Conservation (phyloP, 805 yeast genomes). For the Candida sithepensis region DNA sequence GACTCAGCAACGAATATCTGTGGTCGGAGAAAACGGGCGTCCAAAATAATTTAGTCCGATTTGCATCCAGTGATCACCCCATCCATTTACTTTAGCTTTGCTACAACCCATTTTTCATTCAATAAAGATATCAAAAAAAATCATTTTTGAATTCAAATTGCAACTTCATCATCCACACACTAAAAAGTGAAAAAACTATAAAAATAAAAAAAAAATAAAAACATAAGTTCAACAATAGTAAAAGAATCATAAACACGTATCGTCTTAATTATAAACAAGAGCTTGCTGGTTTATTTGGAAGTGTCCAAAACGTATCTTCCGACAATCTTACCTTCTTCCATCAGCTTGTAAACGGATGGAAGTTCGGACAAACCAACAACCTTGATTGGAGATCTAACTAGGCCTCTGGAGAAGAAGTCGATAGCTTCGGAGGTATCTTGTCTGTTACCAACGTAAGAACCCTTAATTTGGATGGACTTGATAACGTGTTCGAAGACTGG, state of each 20-base stretch:
- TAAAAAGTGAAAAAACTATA: not conserved
- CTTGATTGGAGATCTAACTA: constrained; percentile 63
- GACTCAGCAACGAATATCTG: no score
- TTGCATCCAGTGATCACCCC: no score
- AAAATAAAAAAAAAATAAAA: not conserved
- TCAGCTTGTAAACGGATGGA: constrained; percentile 65
- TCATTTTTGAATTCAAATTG: no score
- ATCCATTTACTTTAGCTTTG: no score
- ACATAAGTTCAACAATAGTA: not conserved
- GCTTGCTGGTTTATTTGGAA: constrained; percentile 40
- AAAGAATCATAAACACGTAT: not conserved
- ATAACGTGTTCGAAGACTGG: constrained; percentile 73
- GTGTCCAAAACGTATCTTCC: constrained; percentile 91
- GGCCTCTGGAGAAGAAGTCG: constrained; percentile 67
- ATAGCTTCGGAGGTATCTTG: constrained; percentile 79
- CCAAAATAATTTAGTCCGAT: no score
- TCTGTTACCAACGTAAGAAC: constrained; percentile 89
- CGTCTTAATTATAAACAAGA: not conserved
- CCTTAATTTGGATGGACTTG: constrained; percentile 68
- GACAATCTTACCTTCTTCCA: constrained; percentile 82
- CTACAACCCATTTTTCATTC: no score
- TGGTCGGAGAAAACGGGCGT: no score
- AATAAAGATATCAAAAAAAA: not conserved
- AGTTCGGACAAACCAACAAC: constrained; percentile 74
- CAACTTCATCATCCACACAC: not conserved